phyloP scores from a whole-genome alignment of 768 basidiomycete genomes.

The Boletellus emodensis region DNA sequence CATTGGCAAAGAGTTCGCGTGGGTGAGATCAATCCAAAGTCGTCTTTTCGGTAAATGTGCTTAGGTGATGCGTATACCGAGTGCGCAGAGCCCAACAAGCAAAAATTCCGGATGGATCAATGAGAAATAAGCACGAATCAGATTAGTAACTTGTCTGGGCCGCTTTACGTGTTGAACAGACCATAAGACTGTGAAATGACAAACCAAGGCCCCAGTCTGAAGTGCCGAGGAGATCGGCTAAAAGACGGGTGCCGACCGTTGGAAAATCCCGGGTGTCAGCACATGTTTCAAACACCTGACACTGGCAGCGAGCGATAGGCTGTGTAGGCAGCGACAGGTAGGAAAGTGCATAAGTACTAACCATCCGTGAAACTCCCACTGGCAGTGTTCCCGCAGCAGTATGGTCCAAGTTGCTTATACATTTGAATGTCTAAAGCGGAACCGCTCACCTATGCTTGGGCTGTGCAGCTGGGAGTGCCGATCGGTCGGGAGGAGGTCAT shows the following conservation, averaged over 20 bases:
- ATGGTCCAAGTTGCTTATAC: constrained; percentile 35
- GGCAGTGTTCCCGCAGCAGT: constrained; percentile 32
- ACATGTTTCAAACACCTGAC: constrained; percentile 39
- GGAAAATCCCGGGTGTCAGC: constrained; percentile 8
- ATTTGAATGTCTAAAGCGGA: constrained; percentile 48
- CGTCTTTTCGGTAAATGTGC: too few species aligned
- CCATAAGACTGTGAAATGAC: background rate
- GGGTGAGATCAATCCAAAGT: background rate
- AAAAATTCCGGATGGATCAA: too few species aligned
- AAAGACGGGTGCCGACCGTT: background rate
- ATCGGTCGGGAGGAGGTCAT: constrained; percentile 48
- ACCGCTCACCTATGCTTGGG: constrained; percentile 46
- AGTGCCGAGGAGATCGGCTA: background rate
- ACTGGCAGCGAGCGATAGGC: constrained; percentile 35
- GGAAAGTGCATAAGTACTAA: constrained; percentile 35
- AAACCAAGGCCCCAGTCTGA: background rate
- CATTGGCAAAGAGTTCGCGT: background rate
- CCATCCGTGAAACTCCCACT: constrained; percentile 49
- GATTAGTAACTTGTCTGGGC: background rate
- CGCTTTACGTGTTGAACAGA: too few species aligned
- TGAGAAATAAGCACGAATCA: background rate
- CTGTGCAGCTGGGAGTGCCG: constrained; percentile 42
- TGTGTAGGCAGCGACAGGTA: background rate
- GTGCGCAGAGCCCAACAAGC: too few species aligned
- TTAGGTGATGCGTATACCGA: too few species aligned